Percentiles rank a stretch among this genome's conserved stretches.
These are phyloP conservation scores for Urtica urens DNA, from an alignment of 306 rosid genomes.

Conservation along the genomic window DNA sequence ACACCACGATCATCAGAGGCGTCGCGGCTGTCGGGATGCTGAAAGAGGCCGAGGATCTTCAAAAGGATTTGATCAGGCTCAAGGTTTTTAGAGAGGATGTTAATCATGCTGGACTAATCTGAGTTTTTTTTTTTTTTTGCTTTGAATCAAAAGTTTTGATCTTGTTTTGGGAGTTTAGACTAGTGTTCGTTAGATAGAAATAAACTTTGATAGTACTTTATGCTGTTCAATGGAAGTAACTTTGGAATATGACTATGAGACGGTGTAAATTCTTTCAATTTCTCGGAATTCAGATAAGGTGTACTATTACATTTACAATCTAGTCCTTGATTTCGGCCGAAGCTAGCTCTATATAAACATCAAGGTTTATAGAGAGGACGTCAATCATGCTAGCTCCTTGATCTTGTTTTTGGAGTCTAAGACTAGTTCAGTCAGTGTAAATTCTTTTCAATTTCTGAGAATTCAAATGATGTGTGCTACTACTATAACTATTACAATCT, in stretches of 20 bases:
- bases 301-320: slow-evolving; percentile 6
- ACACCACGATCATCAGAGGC: slow-evolving; percentile 43
- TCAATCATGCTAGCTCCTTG: slow-evolving; percentile 21
- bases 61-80: slow-evolving; percentile 42
- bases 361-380: slow-evolving; percentile 38
- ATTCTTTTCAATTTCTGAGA: no score
- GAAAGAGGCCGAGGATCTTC: slow-evolving; percentile 61
- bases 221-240: no score
- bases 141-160: slow-evolving; percentile 19
- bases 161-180: slow-evolving; percentile 7
- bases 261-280: no score
- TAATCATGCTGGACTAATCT: slow-evolving; percentile 19
- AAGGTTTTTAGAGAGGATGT: slow-evolving; percentile 32
- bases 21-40: slow-evolving; percentile 65
- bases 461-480: no score
- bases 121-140: slow-evolving; percentile 1
- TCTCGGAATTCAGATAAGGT: no score
- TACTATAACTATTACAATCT: slow-evolving; percentile 12
- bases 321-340: slow-evolving; percentile 38
- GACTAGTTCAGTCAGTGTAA: no score
- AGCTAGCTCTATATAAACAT: slow-evolving; percentile 46
- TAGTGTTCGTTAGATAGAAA: slow-evolving; percentile 9
- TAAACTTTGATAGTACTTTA: no score
- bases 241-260: no score
- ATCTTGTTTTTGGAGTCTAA: slow-evolving; percentile 10